Evolutionary conservation across 805 yeast genomes (phyloP).

Genomic region (Yueomyces sp.): DNA sequence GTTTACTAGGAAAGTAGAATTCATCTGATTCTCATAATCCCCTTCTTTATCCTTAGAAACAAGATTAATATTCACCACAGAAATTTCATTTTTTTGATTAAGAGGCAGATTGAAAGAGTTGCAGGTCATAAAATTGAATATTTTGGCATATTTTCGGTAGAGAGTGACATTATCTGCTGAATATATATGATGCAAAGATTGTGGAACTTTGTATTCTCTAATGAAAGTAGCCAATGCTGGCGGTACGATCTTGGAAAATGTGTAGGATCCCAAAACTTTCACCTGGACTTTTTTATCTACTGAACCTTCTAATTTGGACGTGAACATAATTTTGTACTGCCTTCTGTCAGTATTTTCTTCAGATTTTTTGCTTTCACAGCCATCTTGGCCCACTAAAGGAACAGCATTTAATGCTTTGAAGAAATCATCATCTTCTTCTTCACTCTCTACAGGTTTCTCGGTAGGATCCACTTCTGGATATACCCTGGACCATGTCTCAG

Average conservation of each 20-base stretch:
- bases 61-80: slow-evolving; percentile 13
- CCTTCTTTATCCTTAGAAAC: slow-evolving; percentile 8
- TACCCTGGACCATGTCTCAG: too few relatives aligned
- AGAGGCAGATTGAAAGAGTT: slow-evolving; percentile 17
- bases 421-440: slow-evolving; percentile 14
- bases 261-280: slow-evolving; percentile 17
- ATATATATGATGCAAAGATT: slow-evolving; percentile 8
- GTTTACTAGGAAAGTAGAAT: neutral
- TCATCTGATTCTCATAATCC: slow-evolving; percentile 1
- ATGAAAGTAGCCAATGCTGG: slow-evolving; percentile 14
- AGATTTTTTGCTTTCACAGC: slow-evolving; percentile 2
- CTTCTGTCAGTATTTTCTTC: slow-evolving; percentile 3
- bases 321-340: slow-evolving; percentile 14
- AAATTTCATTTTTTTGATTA: slow-evolving; percentile 10
- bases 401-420: slow-evolving; percentile 11
- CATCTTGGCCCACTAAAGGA: slow-evolving; percentile 3
- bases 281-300: slow-evolving; percentile 15
- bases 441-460: neutral
- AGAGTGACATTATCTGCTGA: slow-evolving; percentile 11
- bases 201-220: slow-evolving; percentile 11
- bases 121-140: slow-evolving; percentile 21
- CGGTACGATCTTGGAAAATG: slow-evolving; percentile 16
- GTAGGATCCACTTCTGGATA: too few relatives aligned
- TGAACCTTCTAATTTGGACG: slow-evolving; percentile 19
- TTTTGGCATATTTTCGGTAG: slow-evolving; percentile 17